Base-by-base conservation (phyloP, 345 rosid species). In the Sapria himalayana region DNA sequence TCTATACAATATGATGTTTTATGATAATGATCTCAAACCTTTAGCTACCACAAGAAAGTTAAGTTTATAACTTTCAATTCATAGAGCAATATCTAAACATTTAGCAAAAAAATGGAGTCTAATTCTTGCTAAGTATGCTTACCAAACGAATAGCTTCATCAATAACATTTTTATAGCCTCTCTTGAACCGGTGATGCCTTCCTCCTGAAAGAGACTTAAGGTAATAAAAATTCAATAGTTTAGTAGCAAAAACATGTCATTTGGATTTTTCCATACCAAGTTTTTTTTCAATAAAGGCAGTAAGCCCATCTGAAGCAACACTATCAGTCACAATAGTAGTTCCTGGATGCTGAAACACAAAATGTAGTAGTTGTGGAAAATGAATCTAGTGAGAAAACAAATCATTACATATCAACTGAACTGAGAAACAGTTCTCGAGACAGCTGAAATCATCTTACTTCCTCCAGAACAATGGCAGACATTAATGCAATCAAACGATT, bases 91-190 rank as follows among this genome's bases (percentile, higher is more conserved):
- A n/a, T n/a, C n/a, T n/a, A n/a, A n/a, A n/a, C n/a, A n/a, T n/a
- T n/a, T n/a, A n/a, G n/a, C n/a, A n/a, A n/a, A n/a, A n/a, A n/a
- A n/a, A n/a, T n/a, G n/a, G n/a, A n/a, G n/a, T n/a, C n/a, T n/a
- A n/a, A n/a, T n/a, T n/a, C n/a, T n/a, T n/a, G n/a, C n/a, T n/a
- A n/a, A n/a, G 15, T 31, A n/a, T 40, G 41, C 62, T 72, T 62
- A 89, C 98, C 93, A 89, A 60, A 36, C 79, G 85, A 50, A 74
- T 73, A 33, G 91, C 95, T 66, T 89, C 98, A 52, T 89, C 95
- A 11, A 82, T 89, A 36, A 89, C 98, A 74, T 89, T 89, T 47
- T 82, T 79, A 48, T 89, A 89, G 39, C 95, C 98, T 67, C 95
- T 72, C 61, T 77, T 89, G 70, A 89, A 89, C 50, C 98, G 72